A percentile compares a stretch with the other conserved stretches of the same genome.
phyloP scores from a whole-genome alignment of 2,329 filamentous ascomycete species.

The Tricladium varicosporioides region DNA sequence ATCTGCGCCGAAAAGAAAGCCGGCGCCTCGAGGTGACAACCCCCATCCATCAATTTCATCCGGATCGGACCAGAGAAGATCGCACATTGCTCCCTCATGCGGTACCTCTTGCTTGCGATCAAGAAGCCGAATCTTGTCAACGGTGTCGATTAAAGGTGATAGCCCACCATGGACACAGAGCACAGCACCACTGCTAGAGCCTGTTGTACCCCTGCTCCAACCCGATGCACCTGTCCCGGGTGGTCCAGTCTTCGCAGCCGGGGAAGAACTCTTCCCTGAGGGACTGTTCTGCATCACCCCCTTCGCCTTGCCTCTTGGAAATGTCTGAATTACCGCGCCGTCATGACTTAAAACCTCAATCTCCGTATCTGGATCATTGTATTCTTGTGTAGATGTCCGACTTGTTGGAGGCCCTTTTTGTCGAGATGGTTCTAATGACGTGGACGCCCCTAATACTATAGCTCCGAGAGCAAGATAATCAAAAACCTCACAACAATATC shows the following conservation, averaged over 20 bases:
- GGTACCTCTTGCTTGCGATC: conserved; percentile 98
- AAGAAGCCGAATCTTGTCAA: conserved; percentile 92
- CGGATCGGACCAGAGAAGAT: conserved; percentile 95
- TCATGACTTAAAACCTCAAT: conserved; percentile 89
- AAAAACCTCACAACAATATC: conserved; percentile 96
- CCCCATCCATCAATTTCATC: conserved; percentile 99
- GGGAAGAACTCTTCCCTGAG: conserved; percentile 38
- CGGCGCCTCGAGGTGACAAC: conserved; percentile 72
- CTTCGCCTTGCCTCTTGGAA: conserved; percentile 48
- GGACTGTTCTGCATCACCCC: conserved; percentile 39
- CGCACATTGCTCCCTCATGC: conserved; percentile 98
- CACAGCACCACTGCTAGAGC: conserved; percentile 76
- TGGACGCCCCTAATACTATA: conserved; percentile 86
- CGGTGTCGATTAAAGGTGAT: conserved; percentile 84
- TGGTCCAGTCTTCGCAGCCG: conserved; percentile 59
- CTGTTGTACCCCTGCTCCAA: conserved; percentile 60
- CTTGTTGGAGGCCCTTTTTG: conserved; percentile 45
- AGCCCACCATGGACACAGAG: conserved; percentile 95
- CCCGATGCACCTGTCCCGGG: conserved; percentile 79
- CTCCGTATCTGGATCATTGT: conserved; percentile 72
- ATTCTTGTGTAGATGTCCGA: conserved; percentile 44
- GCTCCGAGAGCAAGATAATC: conserved; percentile 98
- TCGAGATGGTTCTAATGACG: conserved; percentile 51
- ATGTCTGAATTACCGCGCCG: conserved; percentile 74
- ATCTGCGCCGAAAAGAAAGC: conserved; percentile 92